Percentiles rank a stretch among this genome's conserved stretches.
Conservation (phyloP, 2,329 filamentous ascomycete genomes). For the Parafenestella ontariensis region DNA sequence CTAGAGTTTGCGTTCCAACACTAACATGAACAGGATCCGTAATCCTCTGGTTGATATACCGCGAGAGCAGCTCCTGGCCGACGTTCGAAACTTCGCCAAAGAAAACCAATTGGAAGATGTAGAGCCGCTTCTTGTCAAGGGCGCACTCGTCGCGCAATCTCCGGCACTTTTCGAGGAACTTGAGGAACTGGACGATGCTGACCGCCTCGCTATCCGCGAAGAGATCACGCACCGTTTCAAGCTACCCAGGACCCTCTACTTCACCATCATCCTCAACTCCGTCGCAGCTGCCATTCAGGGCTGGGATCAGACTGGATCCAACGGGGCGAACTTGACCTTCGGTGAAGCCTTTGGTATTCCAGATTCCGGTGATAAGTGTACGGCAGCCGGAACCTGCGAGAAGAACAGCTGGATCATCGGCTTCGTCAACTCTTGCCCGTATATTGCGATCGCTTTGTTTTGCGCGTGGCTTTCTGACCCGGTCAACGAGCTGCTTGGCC, state of each 20-base stretch:
- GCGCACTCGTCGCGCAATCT: constrained; percentile 74
- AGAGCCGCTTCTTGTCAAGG: constrained; percentile 60
- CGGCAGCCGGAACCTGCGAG: constrained; percentile 31
- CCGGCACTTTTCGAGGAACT: constrained; percentile 69
- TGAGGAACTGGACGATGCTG: constrained; percentile 66
- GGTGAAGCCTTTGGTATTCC: constrained; percentile 49
- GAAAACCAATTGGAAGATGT: constrained; percentile 66
- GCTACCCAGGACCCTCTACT: constrained; percentile 64
- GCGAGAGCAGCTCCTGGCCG: constrained; percentile 58
- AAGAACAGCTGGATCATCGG: constrained; percentile 45
- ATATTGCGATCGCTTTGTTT: constrained; percentile 41
- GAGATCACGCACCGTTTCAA: constrained; percentile 70
- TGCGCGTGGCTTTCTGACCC: constrained; percentile 37
- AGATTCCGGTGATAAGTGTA: constrained; percentile 29
- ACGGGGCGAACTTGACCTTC: constrained; percentile 66
- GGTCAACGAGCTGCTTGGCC: constrained; percentile 39
- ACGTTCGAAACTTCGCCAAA: constrained; percentile 68
- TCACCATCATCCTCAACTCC: constrained; percentile 72
- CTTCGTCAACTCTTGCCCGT: constrained; percentile 42
- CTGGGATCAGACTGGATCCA: constrained; percentile 67
- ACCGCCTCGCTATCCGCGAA: constrained; percentile 64
- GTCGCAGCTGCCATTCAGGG: constrained; percentile 72
- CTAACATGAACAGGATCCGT: constrained; percentile 54
- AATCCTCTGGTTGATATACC: constrained; percentile 66
- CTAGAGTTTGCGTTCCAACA: background rate